Base-by-base conservation (phyloP, 768 basidiomycete species). In the Termitomyces sp. region DNA sequence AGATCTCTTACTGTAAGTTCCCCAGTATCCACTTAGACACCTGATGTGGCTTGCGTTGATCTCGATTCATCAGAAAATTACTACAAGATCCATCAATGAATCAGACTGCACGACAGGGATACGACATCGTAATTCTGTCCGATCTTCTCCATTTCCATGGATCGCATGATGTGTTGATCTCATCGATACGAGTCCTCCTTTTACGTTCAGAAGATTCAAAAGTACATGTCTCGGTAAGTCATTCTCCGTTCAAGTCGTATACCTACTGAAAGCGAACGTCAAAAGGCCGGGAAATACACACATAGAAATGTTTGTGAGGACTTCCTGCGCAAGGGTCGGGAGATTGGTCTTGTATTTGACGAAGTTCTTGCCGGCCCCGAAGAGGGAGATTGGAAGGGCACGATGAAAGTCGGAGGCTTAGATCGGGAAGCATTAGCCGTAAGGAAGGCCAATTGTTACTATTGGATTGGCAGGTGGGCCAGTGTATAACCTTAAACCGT, bases 81-180 rank as follows among this genome's bases (percentile, higher is more conserved):
- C 46, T 68, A 27, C 61, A 59, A 35, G 41, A 53, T 8, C 52
- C 41, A 43, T 34, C 3, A 5, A 34, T 8, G 32, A 43, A 17
- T 21, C 44, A 44, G 34, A 46, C 27, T 37, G 21, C 34, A 16
- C 43, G 37, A 19, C 39, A 52, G 5, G 77, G 74, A 52, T 89
- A 77, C 66, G 85, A 88, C 61, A 62, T 79, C 17, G 72, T 89
- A 49, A 78, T 91, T 55, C 75, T 88, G 46, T 89, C 86, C 3
- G 88, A 91, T 70, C 74, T 91, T 11, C 75, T 91, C 25, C 85
- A 89, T 68, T 88, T 89, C 65, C 73, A 82, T 64, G 62, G 63
- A 52, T 85, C 82, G 42, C 88, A 89, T 66, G 76, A 73, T 55
- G 76, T 68, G 21, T 76, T 89, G 37, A 65, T 89, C 25, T 58